Evolutionary conservation across 768 basidiomycete species (phyloP).

Genomic region (Auricularia sp.): DNA sequence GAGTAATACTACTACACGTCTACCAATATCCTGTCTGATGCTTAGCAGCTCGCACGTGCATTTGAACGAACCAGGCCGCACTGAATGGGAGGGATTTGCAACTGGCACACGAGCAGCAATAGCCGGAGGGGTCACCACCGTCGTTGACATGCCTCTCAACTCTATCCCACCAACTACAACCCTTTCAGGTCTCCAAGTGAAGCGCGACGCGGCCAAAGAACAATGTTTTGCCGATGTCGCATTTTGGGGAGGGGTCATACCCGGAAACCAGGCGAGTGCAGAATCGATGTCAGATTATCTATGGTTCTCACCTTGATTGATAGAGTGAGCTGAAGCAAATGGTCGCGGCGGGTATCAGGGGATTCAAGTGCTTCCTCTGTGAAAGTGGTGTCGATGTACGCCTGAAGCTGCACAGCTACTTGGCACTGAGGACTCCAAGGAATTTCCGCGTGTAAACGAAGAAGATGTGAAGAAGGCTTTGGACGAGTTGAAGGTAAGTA

Average conservation of each 20-base stretch:
- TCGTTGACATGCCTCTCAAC: conserved; percentile 97
- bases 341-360: conserved; percentile 72
- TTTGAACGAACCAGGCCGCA: conserved; percentile 87
- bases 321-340: conserved; percentile 70
- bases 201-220: conserved; percentile 57
- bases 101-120: conserved; percentile 86
- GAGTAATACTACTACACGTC: conserved; percentile 42
- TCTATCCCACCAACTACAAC: conserved; percentile 95
- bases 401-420: not conserved
- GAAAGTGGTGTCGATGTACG: conserved; percentile 88
- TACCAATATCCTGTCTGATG: conserved; percentile 4
- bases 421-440: conserved; percentile 34
- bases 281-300: not conserved
- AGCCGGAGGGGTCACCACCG: conserved; percentile 88
- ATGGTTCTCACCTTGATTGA: not conserved
- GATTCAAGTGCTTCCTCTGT: conserved; percentile 95
- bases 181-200: conserved; percentile 57
- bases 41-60: conserved; percentile 72
- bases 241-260: conserved; percentile 94
- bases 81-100: conserved; percentile 89
- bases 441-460: conserved; percentile 83
- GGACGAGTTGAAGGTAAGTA: conserved; percentile 56
- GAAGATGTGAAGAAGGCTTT: conserved; percentile 60
- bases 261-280: conserved; percentile 64
- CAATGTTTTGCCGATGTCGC: conserved; percentile 77